phyloP scores from a whole-genome alignment of 768 basidiomycete species.

The Rhodotorula toruloides region DNA sequence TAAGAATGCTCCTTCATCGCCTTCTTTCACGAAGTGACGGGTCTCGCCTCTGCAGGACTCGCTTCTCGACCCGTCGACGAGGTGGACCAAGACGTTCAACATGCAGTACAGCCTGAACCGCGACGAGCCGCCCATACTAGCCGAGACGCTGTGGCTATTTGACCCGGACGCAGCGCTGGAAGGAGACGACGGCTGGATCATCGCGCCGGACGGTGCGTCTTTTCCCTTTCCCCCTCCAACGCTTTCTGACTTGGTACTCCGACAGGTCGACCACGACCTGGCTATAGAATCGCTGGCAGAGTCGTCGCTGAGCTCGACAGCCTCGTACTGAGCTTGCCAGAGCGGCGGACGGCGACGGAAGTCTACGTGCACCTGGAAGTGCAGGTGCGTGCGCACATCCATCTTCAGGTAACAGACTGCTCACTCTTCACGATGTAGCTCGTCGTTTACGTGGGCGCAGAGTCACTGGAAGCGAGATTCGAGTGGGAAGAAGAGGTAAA shows the following conservation, averaged over 20 bases:
- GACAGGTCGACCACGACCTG: neutral
- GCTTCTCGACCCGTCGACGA: neutral
- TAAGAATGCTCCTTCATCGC: neutral
- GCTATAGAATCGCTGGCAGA: neutral
- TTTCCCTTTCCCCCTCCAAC: neutral
- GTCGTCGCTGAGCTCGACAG: neutral
- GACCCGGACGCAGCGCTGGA: neutral
- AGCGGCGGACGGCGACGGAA: neutral
- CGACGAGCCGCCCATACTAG: neutral
- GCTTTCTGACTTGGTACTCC: no score
- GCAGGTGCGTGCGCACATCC: neutral
- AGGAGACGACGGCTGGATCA: slow-evolving; percentile 10
- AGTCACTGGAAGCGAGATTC: slow-evolving; percentile 5
- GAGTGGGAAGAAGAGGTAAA: slow-evolving; percentile 14
- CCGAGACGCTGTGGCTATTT: neutral
- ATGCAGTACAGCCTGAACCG: slow-evolving; percentile 10
- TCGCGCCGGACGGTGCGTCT: neutral
- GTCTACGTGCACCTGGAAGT: slow-evolving; percentile 20
- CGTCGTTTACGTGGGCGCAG: slow-evolving; percentile 14
- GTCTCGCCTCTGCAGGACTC: no score
- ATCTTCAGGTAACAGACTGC: no score
- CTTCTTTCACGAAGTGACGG: no score
- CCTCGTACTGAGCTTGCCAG: neutral
- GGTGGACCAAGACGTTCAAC: slow-evolving; percentile 3
- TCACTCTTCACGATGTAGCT: neutral